phyloP scores from a whole-genome alignment of 306 rosid genomes.

The Quercus aquifolioides region DNA sequence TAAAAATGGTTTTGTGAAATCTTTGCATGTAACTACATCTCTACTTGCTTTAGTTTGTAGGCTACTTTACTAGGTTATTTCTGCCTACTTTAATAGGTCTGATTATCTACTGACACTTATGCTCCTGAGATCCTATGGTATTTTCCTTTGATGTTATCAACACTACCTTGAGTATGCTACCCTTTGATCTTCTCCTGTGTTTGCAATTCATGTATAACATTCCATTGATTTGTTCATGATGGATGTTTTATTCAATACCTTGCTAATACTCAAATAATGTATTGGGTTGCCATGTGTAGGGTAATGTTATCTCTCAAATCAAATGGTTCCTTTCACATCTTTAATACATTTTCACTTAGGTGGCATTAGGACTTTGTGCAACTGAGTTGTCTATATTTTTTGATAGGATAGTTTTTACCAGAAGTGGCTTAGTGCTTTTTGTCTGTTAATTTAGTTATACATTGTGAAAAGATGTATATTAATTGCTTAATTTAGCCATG shows the following conservation, averaged over 20 bases:
- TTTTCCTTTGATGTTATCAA: background rate
- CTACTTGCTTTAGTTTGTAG: background rate
- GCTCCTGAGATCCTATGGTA: background rate
- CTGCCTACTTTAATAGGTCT: background rate
- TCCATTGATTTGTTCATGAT: background rate
- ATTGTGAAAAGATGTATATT: background rate
- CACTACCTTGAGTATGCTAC: background rate
- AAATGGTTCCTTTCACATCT: background rate
- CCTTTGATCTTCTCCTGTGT: background rate
- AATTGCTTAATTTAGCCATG: background rate
- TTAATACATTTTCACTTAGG: background rate
- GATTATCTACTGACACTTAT: background rate
- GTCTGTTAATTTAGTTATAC: background rate
- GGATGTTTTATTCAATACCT: background rate
- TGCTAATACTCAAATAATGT: background rate
- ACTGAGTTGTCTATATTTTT: background rate
- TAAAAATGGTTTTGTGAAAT: no score
- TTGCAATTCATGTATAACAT: background rate
- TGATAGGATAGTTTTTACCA: background rate
- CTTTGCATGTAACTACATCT: background rate
- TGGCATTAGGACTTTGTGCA: background rate
- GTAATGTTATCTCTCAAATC: background rate
- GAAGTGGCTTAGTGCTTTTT: background rate
- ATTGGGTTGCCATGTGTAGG: background rate
- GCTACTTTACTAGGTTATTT: background rate